Conservation (phyloP, 2,329 filamentous ascomycete species). For the Cladophialophora chaetospira region DNA sequence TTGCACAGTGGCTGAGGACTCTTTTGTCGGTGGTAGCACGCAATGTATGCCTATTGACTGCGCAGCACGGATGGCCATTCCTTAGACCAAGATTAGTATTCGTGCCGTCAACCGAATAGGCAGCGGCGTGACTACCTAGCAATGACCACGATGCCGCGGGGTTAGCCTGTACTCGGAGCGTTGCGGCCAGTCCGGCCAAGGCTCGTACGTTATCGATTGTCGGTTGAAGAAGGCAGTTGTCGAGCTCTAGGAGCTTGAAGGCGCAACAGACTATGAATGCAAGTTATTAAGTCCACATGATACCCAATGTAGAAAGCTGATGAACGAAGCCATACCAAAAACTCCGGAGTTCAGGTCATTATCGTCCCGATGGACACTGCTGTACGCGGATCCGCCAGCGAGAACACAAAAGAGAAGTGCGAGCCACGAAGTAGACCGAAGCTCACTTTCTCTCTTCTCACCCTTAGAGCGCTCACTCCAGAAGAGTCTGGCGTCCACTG, state of each 20-base stretch:
- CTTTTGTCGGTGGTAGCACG: conserved; percentile 2
- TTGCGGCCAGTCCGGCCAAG: conserved; percentile 5
- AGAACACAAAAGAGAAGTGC: conserved; percentile 13
- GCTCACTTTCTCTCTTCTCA: conserved; percentile 12
- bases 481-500: conserved; percentile 8
- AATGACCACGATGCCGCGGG: conserved; percentile 18
- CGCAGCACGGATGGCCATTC: conserved; percentile 13
- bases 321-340: conserved; percentile 10
- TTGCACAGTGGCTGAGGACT: conserved; percentile 3
- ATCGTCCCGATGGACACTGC: not conserved
- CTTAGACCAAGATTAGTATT: not conserved
- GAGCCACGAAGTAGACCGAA: conserved; percentile 15
- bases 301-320: not conserved
- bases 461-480: conserved; percentile 14
- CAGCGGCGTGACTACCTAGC: not conserved
- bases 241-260: conserved; percentile 13
- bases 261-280: conserved; percentile 13
- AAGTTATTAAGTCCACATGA: not conserved
- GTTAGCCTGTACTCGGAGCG: conserved; percentile 8
- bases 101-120: not conserved
- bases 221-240: conserved; percentile 17
- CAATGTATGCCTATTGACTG: conserved; percentile 15
- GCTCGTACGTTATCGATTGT: conserved; percentile 11
- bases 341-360: conserved; percentile 13
- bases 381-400: conserved; percentile 12